Evolutionary conservation across 805 yeast species (phyloP).

Genomic region (Metschnikowia cubensis): DNA sequence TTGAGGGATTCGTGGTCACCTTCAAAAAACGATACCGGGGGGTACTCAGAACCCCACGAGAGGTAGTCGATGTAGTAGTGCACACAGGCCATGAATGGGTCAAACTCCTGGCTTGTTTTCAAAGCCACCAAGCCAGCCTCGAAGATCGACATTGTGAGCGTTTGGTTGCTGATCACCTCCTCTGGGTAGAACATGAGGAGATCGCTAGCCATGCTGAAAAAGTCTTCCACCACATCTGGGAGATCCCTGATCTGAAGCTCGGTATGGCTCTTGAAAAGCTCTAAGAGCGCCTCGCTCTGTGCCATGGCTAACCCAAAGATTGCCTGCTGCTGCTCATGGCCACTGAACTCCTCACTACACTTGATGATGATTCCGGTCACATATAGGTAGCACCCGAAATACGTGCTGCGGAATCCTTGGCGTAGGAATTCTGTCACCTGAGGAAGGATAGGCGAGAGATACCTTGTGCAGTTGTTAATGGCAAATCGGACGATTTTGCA

Average conservation of each 20-base stretch:
- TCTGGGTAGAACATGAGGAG: constrained; percentile 70
- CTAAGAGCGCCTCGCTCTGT: constrained; percentile 59
- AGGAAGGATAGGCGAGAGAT: constrained; percentile 55
- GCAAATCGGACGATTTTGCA: constrained; percentile 64
- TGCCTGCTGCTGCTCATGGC: constrained; percentile 52
- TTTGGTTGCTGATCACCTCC: constrained; percentile 43
- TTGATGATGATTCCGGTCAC: constrained; percentile 79
- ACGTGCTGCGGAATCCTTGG: constrained; percentile 63
- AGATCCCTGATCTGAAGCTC: constrained; percentile 33
- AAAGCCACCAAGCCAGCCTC: constrained; percentile 57
- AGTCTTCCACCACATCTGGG: constrained; percentile 82
- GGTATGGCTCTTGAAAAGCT: constrained; percentile 25
- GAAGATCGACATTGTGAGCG: constrained; percentile 48
- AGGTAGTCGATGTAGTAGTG: constrained; percentile 78
- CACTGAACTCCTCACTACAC: constrained; percentile 51
- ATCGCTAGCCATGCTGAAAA: constrained; percentile 75
- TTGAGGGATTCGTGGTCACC: constrained; percentile 44
- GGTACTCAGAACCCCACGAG: constrained; percentile 77
- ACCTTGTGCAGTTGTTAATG: constrained; percentile 58
- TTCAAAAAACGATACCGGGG: constrained; percentile 69
- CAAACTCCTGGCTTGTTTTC: constrained; percentile 55
- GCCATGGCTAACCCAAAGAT: constrained; percentile 72
- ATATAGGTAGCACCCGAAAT: constrained; percentile 84
- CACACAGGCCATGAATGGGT: constrained; percentile 64
- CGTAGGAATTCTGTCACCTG: constrained; percentile 63